Evolutionary conservation across 2,329 filamentous ascomycete species (phyloP), one percentile per base, ranked within the genome.

Genomic region (Talaromyces sp.): DNA sequence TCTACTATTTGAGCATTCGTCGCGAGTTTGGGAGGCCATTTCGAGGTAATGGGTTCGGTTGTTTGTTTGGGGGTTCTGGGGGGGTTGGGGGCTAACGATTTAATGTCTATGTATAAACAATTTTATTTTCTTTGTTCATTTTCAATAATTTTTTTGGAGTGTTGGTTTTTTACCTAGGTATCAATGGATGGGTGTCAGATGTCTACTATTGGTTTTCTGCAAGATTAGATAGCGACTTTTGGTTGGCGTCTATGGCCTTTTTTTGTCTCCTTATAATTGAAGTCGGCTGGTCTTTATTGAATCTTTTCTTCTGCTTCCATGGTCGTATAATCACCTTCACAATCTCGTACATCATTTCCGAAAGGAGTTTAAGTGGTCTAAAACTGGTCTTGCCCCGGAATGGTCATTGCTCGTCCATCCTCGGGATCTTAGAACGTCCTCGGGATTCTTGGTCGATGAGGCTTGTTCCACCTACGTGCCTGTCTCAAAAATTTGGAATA

Each of bases 1-100:
- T 75, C 75, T 10, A 77, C 75, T 61, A 74, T 75, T 45, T 77
- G 68, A 69, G 27, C 7, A 6, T 31, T 31, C 7, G 27, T 31
- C 5, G 27, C 27, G 63, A 60, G 56, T 62, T 65, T 63, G 27
- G 48, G 14, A 3, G 48, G 47, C 10, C 14, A 16, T 52, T 14
- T 52, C 2, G 39, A 5, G 10, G 52, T 56, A 56, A 56, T 56
- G 19, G 52, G n/a, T 19, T 52, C n/a, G 48, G 50, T 16, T 31
- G 16, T n/a, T 16, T 22, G 22, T 22, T 22, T 22, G 22, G 22
- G 22, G 27, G 48, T 19, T 19, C 2, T 33, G 27, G 27, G n/a
- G 11, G 33, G n/a, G n/a, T 52, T n/a, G 52, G 6, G n/a, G 52
- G 4, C 33, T 56, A 56, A 56, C 52, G 52, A 56, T 22, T 22